Conservation (phyloP, 495 filamentous ascomycete genomes). For the Patellaria atrata region DNA sequence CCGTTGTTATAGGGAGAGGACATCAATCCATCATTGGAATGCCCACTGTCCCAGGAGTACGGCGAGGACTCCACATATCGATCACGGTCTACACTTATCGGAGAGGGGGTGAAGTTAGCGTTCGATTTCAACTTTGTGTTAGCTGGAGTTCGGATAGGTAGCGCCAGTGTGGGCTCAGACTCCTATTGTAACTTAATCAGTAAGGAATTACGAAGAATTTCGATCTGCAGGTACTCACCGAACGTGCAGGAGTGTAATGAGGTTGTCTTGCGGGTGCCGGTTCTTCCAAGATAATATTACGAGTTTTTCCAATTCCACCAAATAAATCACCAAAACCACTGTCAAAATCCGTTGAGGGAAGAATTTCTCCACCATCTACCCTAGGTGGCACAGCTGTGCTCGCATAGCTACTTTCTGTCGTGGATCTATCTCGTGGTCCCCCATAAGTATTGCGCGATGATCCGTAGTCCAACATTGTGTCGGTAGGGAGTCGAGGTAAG, state of each 20-base stretch:
- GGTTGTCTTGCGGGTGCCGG: too few species aligned
- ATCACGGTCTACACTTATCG: conserved; percentile 13
- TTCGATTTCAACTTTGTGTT: too few species aligned
- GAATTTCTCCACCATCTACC: conserved; percentile 16
- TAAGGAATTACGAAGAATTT: background rate
- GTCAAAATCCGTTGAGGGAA: conserved; percentile 19
- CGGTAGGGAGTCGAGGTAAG: too few species aligned
- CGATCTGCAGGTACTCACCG: background rate
- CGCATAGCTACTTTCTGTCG: conserved; percentile 28
- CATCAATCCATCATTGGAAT: conserved; percentile 22
- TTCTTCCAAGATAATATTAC: conserved; percentile 7
- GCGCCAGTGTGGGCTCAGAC: conserved; percentile 16
- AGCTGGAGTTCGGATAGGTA: too few species aligned
- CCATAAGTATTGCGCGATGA: background rate
- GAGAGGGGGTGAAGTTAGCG: too few species aligned
- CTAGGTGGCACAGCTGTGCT: conserved; percentile 27
- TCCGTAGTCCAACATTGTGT: too few species aligned
- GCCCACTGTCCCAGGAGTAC: conserved; percentile 21
- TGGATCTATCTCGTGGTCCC: conserved; percentile 17
- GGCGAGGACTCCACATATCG: conserved; percentile 19
- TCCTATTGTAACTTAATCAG: conserved; percentile 14
- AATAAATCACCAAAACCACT: conserved; percentile 26
- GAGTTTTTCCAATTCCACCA: conserved; percentile 11
- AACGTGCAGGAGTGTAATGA: too few species aligned
- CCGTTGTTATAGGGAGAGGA: conserved; percentile 8